Percentiles rank a stretch among this genome's conserved stretches.
These are phyloP conservation scores for Colletotrichum aenigma DNA, from an alignment of 2,329 filamentous ascomycete genomes.

Conservation along the genomic window DNA sequence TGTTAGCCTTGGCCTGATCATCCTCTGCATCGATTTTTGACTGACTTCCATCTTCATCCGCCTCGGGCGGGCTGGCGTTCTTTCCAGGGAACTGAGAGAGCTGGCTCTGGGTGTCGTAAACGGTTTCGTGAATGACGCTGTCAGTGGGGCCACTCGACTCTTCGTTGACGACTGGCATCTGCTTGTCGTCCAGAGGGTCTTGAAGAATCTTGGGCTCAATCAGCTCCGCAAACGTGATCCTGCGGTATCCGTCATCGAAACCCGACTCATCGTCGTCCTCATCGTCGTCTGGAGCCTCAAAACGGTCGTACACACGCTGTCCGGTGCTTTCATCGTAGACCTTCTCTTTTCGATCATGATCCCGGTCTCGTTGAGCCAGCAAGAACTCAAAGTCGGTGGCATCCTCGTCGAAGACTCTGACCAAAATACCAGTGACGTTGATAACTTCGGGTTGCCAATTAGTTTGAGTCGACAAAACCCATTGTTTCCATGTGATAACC, in stretches of 20 bases:
- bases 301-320: conserved; percentile 75
- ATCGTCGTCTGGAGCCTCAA: conserved; percentile 72
- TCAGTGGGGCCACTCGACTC: conserved; percentile 20
- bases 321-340: conserved; percentile 70
- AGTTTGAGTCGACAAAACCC: conserved; percentile 64
- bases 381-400: conserved; percentile 60
- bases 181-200: conserved; percentile 29
- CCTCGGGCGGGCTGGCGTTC: conserved; percentile 17
- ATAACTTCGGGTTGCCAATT: conserved; percentile 70
- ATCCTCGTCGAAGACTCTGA: conserved; percentile 57
- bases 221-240: conserved; percentile 65
- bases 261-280: conserved; percentile 61
- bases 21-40: conserved; percentile 26
- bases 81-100: not conserved
- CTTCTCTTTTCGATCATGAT: conserved; percentile 59
- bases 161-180: conserved; percentile 23
- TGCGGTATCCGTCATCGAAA: conserved; percentile 64
- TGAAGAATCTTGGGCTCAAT: conserved; percentile 71
- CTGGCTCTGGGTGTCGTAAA: conserved; percentile 8
- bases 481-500: conserved; percentile 72
- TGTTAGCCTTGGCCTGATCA: conserved; percentile 10
- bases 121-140: conserved; percentile 26
- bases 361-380: conserved; percentile 72
- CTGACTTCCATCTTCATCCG: conserved; percentile 32
- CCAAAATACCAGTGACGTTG: conserved; percentile 69